phyloP scores from a whole-genome alignment of 768 basidiomycete species.

The Podaxis sp. region DNA sequence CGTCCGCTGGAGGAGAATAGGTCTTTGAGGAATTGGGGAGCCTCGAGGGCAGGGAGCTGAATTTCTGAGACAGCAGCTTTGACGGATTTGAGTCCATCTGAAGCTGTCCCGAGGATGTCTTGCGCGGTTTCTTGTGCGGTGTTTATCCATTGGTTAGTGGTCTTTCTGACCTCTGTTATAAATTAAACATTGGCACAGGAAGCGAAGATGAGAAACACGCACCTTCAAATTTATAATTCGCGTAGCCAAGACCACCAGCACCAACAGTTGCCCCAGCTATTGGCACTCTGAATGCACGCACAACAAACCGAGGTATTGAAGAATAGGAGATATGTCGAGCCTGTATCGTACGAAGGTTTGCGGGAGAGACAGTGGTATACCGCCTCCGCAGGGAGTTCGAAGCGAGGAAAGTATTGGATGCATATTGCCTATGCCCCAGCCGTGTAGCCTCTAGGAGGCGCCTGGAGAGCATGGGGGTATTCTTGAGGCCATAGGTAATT shows the following conservation, averaged over 20 bases:
- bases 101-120: conserved; percentile 72
- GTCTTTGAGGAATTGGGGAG: conserved; percentile 71
- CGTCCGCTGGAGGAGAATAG: conserved; percentile 42
- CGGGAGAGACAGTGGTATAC: conserved; percentile 41
- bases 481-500: conserved; percentile 53
- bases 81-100: conserved; percentile 62
- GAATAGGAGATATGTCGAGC: conserved; percentile 80
- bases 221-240: conserved; percentile 98
- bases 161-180: conserved; percentile 68
- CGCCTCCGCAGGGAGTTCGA: conserved; percentile 53
- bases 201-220: conserved; percentile 21
- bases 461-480: conserved; percentile 28
- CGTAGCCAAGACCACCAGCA: conserved; percentile 89
- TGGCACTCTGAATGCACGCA: conserved; percentile 85
- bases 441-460: conserved; percentile 31
- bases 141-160: conserved; percentile 64
- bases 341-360: conserved; percentile 63
- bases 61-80: conserved; percentile 60
- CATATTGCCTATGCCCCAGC: conserved; percentile 57
- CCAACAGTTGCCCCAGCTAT: conserved; percentile 88
- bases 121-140: conserved; percentile 68
- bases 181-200: background rate
- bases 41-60: conserved; percentile 52
- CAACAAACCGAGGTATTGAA: conserved; percentile 86
- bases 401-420: conserved; percentile 46